phyloP scores from a whole-genome alignment of 2,329 filamentous ascomycete genomes.

The Septoria petroselini region DNA sequence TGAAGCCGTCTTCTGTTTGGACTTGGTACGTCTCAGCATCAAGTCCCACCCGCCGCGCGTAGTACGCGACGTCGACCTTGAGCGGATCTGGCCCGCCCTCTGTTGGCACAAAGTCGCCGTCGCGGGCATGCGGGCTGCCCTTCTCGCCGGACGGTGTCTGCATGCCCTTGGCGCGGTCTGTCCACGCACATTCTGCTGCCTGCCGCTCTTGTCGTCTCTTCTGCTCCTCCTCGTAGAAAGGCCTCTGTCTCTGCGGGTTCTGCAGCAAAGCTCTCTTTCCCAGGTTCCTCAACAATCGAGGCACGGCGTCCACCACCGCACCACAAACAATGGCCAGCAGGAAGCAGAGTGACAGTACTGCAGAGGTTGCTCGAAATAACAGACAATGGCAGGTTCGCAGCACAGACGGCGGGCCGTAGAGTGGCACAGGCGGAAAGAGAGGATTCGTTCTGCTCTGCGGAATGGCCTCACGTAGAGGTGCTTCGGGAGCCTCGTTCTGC shows the following conservation, averaged over 20 bases:
- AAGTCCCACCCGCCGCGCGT: constrained; percentile 80
- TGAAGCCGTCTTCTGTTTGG: constrained; percentile 89
- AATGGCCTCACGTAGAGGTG: constrained; percentile 43
- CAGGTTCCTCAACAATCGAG: constrained; percentile 49
- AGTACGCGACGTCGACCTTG: constrained; percentile 73
- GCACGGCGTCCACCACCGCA: constrained; percentile 65
- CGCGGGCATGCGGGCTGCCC: constrained; percentile 35
- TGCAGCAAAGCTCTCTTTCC: constrained; percentile 57
- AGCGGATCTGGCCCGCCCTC: constrained; percentile 79
- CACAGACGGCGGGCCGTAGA: constrained; percentile 72
- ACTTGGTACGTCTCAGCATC: constrained; percentile 81
- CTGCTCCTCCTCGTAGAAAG: constrained; percentile 71
- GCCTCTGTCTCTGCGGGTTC: constrained; percentile 59
- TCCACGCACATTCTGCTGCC: constrained; percentile 63
- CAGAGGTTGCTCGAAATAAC: constrained; percentile 64
- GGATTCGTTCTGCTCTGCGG: constrained; percentile 71
- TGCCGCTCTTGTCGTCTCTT: constrained; percentile 56
- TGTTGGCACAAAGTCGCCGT: constrained; percentile 64
- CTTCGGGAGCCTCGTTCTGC: constrained; percentile 45
- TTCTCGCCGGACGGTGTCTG: constrained; percentile 46
- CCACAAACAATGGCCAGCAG: constrained; percentile 72
- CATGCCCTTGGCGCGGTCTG: constrained; percentile 45
- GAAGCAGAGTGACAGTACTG: constrained; percentile 74
- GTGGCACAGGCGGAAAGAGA: constrained; percentile 77
- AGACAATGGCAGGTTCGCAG: constrained; percentile 64